Base-by-base conservation (phyloP, 2,329 filamentous ascomycete species). In the Lasiodiplodia theobromae region DNA sequence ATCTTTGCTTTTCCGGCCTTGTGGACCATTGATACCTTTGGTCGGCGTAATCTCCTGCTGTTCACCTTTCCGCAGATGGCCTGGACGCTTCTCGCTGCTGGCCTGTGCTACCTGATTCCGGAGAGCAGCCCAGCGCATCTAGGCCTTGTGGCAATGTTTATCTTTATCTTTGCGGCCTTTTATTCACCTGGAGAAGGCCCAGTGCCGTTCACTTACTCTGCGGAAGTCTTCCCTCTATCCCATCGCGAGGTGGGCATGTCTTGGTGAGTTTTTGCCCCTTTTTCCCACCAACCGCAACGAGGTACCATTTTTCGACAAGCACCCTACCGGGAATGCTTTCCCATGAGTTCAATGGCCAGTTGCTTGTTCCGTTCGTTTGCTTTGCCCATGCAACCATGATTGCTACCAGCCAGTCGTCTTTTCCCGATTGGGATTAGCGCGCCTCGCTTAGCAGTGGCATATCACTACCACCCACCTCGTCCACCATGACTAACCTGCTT, bases 181-280 rank as follows among this genome's bases (percentile, higher is more conserved):
- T 78, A 77, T 67, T 74, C 72, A 4, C 81, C 81, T 4, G 82
- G 82, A 14, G 80, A 83, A 74, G 82, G 82, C 1, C 82, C 87
- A 4, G 89, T 92, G 8, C 89, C 89, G 0, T 92, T 89, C 74
- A 87, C 88, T 0, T 92, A 92, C 78, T 86, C 85, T 5, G 89
- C 90, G 52, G 90, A 92, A 76, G 88, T 91, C 1, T 92, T 90
- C 75, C 90, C 90, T 0, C 84, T 92, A 0, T 90, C 88, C 1
- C 89, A 92, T 75, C 85, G 90, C 73, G 90, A 92, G 74, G 84
- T 92, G 28, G 90, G 90, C 68, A 92, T 92, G 90, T 86, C 85
- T 0, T 91, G 86, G 78, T 64, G 51, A 23, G 60, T 40, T 34
- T 52, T n/a, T 34, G 2, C 8, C 31, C 31, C 31, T 44, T 34